A percentile compares a stretch with the other conserved stretches of the same genome.
Conservation (phyloP, 345 rosid genomes). For the Gossypium longicalyx region DNA sequence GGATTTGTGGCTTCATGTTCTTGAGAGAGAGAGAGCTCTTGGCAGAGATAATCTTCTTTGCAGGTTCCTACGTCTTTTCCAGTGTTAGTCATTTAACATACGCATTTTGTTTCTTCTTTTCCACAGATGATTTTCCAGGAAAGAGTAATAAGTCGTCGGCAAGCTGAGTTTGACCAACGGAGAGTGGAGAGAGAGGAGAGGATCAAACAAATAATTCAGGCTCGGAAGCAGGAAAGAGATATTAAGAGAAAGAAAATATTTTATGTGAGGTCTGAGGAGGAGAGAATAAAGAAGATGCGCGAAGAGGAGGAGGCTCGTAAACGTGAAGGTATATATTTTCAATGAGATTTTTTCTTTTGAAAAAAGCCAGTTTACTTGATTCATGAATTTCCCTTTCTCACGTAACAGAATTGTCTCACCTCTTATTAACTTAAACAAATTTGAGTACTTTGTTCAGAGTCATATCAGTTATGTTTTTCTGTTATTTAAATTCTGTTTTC, state of each 20-base stretch:
- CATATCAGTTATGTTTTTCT: neutral
- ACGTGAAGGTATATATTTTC: slow-evolving; percentile 16
- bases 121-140: slow-evolving; percentile 65
- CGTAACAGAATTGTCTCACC: neutral
- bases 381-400: neutral
- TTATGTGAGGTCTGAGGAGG: slow-evolving; percentile 64
- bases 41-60: neutral
- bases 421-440: neutral
- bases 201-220: slow-evolving; percentile 54
- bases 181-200: slow-evolving; percentile 71
- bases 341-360: neutral
- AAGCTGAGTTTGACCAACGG: slow-evolving; percentile 64
- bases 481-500: neutral
- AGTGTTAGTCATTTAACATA: neutral
- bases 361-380: neutral
- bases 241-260: slow-evolving; percentile 63
- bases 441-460: neutral
- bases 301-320: slow-evolving; percentile 94
- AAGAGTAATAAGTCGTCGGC: slow-evolving; percentile 60
- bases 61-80: neutral
- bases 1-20: neutral
- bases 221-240: slow-evolving; percentile 70
- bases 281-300: slow-evolving; percentile 48
- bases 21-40: neutral
- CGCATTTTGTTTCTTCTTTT: neutral